Conservation (phyloP, 1,139 yeast species). For the Hanseniaspora gamundiae region DNA sequence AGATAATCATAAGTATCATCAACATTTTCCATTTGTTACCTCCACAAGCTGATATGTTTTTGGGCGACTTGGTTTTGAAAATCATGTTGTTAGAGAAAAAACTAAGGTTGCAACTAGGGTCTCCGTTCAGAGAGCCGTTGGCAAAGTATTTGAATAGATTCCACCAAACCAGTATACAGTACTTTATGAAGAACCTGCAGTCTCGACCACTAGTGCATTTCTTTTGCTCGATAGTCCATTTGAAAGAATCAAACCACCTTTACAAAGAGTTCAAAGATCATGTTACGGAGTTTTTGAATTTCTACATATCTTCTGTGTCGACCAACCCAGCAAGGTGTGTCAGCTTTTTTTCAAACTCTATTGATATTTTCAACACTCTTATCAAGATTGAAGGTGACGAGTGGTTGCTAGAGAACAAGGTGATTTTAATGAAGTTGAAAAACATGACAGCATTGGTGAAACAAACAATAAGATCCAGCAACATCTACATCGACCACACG, state of each 20-base stretch:
- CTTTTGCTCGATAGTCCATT: conserved; percentile 22
- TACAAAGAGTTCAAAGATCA: conserved; percentile 44
- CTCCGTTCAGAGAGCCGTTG: conserved; percentile 88
- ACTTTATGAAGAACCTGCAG: conserved; percentile 54
- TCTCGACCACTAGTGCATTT: conserved; percentile 46
- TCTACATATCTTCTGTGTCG: conserved; percentile 19
- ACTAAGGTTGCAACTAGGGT: conserved; percentile 70
- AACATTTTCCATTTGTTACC: conserved; percentile 89
- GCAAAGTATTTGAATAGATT: conserved; percentile 81
- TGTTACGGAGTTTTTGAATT: conserved; percentile 29
- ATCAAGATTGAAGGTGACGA: conserved; percentile 35
- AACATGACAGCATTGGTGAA: conserved; percentile 19
- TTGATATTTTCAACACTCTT: conserved; percentile 51
- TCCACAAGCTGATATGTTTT: conserved; percentile 80
- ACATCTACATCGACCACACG: conserved; percentile 34
- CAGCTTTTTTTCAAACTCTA: conserved; percentile 43
- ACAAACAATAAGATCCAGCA: conserved; percentile 15
- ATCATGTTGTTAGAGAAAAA: conserved; percentile 70
- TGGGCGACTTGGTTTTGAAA: conserved; percentile 74
- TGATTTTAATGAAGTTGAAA: conserved; percentile 21
- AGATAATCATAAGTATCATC: conserved; percentile 79
- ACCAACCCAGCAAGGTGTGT: conserved; percentile 24
- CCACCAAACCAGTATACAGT: conserved; percentile 61
- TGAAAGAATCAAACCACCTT: conserved; percentile 44
- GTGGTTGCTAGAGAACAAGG: conserved; percentile 52